These are phyloP conservation scores for Cydonia oblonga DNA, from an alignment of 331 rosid genomes.

Conservation along the genomic window DNA sequence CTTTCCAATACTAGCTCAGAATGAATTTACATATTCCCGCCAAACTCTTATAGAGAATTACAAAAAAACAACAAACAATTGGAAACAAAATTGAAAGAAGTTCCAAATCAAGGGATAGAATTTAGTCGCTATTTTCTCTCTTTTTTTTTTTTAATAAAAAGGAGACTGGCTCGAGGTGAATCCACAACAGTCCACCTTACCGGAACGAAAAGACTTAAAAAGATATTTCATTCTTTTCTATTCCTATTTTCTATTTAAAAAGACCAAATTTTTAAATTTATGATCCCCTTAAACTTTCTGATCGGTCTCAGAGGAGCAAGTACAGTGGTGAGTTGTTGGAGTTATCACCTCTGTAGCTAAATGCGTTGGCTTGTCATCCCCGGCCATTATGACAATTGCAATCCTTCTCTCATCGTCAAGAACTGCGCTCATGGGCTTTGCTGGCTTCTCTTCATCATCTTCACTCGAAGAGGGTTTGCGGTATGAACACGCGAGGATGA, in stretches of 20 bases:
- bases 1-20: neutral
- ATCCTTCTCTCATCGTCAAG: constrained; percentile 17
- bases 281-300: neutral
- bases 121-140: neutral
- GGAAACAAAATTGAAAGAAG: neutral
- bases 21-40: neutral
- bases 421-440: neutral
- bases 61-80: neutral
- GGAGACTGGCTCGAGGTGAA: too few relatives aligned
- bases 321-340: neutral
- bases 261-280: neutral
- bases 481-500: constrained; percentile 24
- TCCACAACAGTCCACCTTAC: too few relatives aligned
- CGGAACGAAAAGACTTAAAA: fast-evolving
- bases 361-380: constrained; percentile 25
- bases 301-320: constrained; percentile 5
- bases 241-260: neutral
- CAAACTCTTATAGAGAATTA: neutral
- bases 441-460: constrained; percentile 5
- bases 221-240: too few relatives aligned
- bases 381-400: constrained; percentile 33
- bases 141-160: too few relatives aligned
- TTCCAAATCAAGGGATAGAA: neutral
- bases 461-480: neutral
- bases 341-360: constrained; percentile 17